These are phyloP conservation scores for Chytriomyces sp. DNA, from an alignment of 192 early-diverging fungal species.

Conservation along the genomic window DNA sequence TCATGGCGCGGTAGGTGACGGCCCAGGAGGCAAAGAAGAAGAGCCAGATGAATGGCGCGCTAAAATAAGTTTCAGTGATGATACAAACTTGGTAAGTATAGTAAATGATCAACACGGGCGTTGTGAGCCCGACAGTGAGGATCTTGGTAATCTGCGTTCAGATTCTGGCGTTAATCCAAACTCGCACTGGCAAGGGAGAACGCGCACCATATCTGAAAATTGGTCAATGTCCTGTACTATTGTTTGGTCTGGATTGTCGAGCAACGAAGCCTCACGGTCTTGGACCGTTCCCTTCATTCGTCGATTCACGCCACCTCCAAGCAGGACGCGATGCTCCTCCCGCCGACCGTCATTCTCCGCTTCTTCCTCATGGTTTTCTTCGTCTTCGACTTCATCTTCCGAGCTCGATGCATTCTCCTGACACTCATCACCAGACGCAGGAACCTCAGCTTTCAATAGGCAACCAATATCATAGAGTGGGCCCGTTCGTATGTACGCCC, in stretches of 20 bases:
- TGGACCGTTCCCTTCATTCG: not conserved
- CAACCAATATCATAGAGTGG: slow-evolving; percentile 58
- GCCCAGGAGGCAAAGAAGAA: slow-evolving; percentile 76
- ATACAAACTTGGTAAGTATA: slow-evolving; percentile 75
- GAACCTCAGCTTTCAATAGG: slow-evolving; percentile 36
- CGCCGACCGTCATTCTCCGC: too few relatives aligned
- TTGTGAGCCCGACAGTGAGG: slow-evolving; percentile 64
- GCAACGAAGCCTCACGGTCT: not conserved
- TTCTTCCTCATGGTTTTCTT: not conserved
- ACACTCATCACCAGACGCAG: slow-evolving; percentile 51
- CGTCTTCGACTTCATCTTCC: not conserved
- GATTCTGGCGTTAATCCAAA: not conserved
- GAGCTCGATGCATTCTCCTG: slow-evolving; percentile 65
- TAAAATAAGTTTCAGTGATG: slow-evolving; percentile 61
- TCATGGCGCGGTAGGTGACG: slow-evolving; percentile 61
- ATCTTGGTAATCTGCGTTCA: slow-evolving; percentile 50
- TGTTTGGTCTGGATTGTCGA: slow-evolving; percentile 70
- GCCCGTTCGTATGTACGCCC: slow-evolving; percentile 45
- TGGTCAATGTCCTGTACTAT: slow-evolving; percentile 90
- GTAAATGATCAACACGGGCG: slow-evolving; percentile 72
- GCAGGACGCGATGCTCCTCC: too few relatives aligned
- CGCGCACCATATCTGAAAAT: slow-evolving; percentile 57
- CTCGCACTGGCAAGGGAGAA: not conserved
- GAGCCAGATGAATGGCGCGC: slow-evolving; percentile 70
- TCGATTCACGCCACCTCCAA: too few relatives aligned